Conservation (phyloP, 2,329 filamentous ascomycete genomes). For the Aureobasidium sp. region DNA sequence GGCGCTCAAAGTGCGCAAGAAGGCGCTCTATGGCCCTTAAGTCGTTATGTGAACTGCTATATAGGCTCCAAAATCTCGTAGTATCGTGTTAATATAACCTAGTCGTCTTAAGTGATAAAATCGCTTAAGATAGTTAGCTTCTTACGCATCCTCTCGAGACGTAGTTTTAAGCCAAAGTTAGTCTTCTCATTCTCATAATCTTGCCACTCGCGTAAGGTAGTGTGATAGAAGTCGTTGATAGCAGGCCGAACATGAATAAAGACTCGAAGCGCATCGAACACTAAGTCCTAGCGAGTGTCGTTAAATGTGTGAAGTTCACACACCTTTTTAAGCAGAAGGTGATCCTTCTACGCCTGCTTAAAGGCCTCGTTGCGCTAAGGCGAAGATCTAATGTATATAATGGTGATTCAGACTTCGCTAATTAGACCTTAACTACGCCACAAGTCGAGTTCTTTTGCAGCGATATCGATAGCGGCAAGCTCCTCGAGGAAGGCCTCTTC, state of each 20-base stretch:
- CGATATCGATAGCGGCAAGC: neutral
- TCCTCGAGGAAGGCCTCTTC: neutral
- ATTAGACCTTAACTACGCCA: neutral
- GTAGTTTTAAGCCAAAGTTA: neutral
- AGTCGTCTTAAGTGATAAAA: conserved; percentile 1
- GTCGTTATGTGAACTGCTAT: neutral
- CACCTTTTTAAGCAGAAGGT: neutral
- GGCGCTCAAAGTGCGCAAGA: no score
- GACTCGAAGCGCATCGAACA: neutral
- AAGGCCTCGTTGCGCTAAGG: neutral
- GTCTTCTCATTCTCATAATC: neutral
- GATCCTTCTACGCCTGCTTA: neutral
- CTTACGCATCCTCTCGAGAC: neutral
- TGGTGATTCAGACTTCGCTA: neutral
- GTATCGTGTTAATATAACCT: neutral
- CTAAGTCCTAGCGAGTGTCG: neutral
- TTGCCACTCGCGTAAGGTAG: neutral
- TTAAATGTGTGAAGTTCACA: neutral
- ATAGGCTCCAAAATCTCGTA: neutral
- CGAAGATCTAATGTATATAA: neutral
- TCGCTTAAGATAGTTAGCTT: neutral
- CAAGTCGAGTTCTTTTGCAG: neutral
- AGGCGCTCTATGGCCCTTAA: neutral
- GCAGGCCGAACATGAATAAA: neutral
- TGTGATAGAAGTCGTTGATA: neutral